phyloP scores from a whole-genome alignment of 208 protist species.

The Crithidia mellificae region DNA sequence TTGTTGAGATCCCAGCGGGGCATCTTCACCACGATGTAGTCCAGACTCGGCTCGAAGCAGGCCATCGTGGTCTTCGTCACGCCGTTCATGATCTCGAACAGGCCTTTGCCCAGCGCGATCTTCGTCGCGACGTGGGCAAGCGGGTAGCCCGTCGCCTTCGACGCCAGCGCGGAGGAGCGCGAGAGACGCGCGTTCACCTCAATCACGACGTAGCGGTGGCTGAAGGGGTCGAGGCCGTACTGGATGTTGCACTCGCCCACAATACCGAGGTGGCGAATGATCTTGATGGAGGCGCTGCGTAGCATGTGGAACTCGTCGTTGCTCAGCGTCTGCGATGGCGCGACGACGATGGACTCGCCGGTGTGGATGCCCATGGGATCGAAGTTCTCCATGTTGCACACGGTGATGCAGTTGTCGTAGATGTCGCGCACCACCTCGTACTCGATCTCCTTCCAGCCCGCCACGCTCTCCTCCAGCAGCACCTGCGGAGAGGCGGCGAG shows the following conservation, averaged over 20 bases:
- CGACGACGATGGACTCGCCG: constrained; percentile 99
- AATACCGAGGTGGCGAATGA: constrained; percentile 96
- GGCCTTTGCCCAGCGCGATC: constrained; percentile 94
- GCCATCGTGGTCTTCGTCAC: constrained; percentile 95
- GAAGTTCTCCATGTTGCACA: constrained; percentile 99
- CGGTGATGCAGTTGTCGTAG: constrained; percentile 99
- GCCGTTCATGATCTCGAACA: constrained; percentile 92
- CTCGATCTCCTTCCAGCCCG: constrained; percentile 99
- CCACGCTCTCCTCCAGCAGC: constrained; percentile 96
- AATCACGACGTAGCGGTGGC: constrained; percentile 97
- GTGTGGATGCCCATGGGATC: constrained; percentile 98
- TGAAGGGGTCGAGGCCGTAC: constrained; percentile 97
- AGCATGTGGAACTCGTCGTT: constrained; percentile 99
- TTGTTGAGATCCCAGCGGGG: constrained; percentile 97
- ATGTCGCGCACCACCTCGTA: constrained; percentile 98
- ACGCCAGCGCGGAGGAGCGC: constrained; percentile 96
- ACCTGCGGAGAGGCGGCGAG: constrained; percentile 94
- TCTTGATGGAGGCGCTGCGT: constrained; percentile 92
- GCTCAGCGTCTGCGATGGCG: constrained; percentile 97
- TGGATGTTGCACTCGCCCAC: constrained; percentile 99
- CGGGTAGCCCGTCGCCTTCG: constrained; percentile 99
- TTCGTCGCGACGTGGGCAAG: constrained; percentile 98
- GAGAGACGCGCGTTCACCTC: constrained; percentile 98
- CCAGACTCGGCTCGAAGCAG: constrained; percentile 98
- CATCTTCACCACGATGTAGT: constrained; percentile 97